A percentile compares a stretch with the other conserved stretches of the same genome.
Conservation (phyloP, 352 stramenopile genomes). For the Pythium aristosporum region DNA sequence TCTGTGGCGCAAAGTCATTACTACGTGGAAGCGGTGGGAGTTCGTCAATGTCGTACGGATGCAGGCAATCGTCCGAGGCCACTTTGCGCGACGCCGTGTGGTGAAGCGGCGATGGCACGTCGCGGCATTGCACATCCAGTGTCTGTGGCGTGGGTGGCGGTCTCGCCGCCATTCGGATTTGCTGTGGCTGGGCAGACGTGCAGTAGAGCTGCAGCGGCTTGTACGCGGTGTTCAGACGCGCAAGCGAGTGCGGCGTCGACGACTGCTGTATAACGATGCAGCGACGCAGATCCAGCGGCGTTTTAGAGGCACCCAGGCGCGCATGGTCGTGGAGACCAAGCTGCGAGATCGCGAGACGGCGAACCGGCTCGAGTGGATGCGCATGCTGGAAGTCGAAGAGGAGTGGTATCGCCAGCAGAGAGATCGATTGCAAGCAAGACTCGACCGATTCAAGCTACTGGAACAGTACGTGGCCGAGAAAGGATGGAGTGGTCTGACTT, state of each 20-base stretch:
- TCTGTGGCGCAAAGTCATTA: slow-evolving; percentile 45
- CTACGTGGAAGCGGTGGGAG: slow-evolving; percentile 58
- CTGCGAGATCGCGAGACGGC: slow-evolving; percentile 57
- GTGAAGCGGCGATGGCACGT: slow-evolving; percentile 22
- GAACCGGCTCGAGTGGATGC: slow-evolving; percentile 71
- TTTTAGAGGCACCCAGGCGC: slow-evolving; percentile 59
- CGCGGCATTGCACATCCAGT: slow-evolving; percentile 58
- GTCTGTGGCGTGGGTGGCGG: slow-evolving; percentile 49
- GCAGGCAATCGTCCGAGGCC: slow-evolving; percentile 57
- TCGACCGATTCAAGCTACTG: slow-evolving; percentile 55
- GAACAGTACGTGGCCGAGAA: slow-evolving; percentile 37
- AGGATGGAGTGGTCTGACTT: neutral
- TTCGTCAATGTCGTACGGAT: slow-evolving; percentile 57
- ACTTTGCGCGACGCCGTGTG: slow-evolving; percentile 32
- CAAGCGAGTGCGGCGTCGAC: slow-evolving; percentile 34
- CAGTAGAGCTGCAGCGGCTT: slow-evolving; percentile 54
- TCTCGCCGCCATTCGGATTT: slow-evolving; percentile 50
- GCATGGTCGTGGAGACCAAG: slow-evolving; percentile 35
- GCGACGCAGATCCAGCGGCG: slow-evolving; percentile 66
- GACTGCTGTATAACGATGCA: slow-evolving; percentile 15
- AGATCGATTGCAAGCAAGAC: slow-evolving; percentile 48
- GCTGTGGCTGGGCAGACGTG: slow-evolving; percentile 46
- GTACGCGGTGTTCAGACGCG: slow-evolving; percentile 46
- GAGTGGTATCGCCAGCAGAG: slow-evolving; percentile 62
- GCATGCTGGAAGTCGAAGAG: slow-evolving; percentile 64